phyloP scores from a whole-genome alignment of 106 monocot species.

The Vanilla planifolia region DNA sequence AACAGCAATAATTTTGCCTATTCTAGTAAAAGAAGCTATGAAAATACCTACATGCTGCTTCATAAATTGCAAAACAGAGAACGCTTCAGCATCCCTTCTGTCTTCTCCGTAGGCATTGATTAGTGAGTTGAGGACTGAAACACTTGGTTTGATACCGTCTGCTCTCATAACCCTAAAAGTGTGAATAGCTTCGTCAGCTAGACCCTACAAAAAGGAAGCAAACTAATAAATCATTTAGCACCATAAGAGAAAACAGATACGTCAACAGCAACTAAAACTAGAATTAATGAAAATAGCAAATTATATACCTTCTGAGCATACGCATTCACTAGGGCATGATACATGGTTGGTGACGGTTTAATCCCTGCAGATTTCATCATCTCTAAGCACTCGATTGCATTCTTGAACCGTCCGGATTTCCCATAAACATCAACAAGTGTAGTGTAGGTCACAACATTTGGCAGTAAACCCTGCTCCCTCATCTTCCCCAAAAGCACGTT shows the following conservation, averaged over 20 bases:
- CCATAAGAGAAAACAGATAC: too few relatives aligned
- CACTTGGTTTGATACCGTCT: constrained; percentile 81
- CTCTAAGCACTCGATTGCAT: constrained; percentile 76
- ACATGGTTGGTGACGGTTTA: constrained; percentile 77
- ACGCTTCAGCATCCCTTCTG: constrained; percentile 81
- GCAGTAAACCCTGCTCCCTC: constrained; percentile 59
- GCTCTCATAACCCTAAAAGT: constrained; percentile 90
- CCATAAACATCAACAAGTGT: constrained; percentile 94
- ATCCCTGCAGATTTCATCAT: constrained; percentile 68
- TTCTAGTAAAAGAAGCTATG: not conserved
- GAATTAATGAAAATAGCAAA: not conserved
- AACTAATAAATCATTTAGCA: not conserved
- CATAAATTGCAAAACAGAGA: constrained; percentile 86
- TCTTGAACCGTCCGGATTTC: constrained; percentile 77
- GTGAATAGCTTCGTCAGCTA: constrained; percentile 86
- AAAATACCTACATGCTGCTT: constrained; percentile 73
- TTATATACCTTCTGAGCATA: constrained; percentile 84
- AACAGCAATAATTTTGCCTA: not conserved
- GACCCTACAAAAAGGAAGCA: constrained; percentile 40
- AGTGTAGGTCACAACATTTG: constrained; percentile 86
- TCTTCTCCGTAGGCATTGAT: constrained; percentile 99
- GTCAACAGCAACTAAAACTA: not conserved
- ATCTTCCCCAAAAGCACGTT: constrained; percentile 44
- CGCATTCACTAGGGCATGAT: constrained; percentile 91
- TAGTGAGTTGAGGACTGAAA: constrained; percentile 83